Base-by-base conservation (phyloP, 2,329 filamentous ascomycete genomes). In the Drechslerella coelobrocha region DNA sequence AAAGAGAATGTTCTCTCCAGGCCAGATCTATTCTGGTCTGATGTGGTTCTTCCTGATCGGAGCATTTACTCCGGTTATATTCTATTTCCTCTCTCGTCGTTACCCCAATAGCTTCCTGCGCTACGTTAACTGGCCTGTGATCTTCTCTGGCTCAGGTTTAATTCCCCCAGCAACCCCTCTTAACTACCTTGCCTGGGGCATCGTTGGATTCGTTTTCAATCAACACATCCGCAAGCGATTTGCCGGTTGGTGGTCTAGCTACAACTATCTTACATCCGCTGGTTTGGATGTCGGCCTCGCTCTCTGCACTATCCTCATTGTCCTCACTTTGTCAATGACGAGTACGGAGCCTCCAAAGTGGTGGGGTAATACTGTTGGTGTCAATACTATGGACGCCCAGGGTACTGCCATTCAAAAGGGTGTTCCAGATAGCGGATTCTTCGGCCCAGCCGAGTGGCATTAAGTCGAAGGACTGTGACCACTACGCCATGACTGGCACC, bases 211-310 rank as follows among this genome's bases (percentile, higher is more conserved):
- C 51, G 73, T 87, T 34, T 91, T 91, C 80, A 89, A 90, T 78
- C 88, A 84, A 75, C 85, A 82, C 74, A 84, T 91, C 76, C 84
- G 85, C 76, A 82, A 86, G 65, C 83, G 84, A 72, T 88, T 84
- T 79, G 84, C 83, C 2, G 88, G 86, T 31, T 91, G 88, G 89
- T 91, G 89, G 89, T 81, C 88, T 78, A 86, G 88, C 78, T 91
- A 90, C 80, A 91, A 91, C 80, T 91, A 91, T 77, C 83, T 90
- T 76, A 85, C 87, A 0, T 89, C 88, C 19, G 88, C 88, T 0
- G 89, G 86, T 0, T 80, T 91, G 37, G 89, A 91, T 77, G 84
- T 84, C 52, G 88, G 88, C 3, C 81, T 90, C 3, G 85, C 87
- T 10, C 77, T 90, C 19, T 84, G 83, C 31, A 88, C 87, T 0